Evolutionary conservation across 306 rosid genomes (phyloP).

Genomic region (Carpinus fangiana): DNA sequence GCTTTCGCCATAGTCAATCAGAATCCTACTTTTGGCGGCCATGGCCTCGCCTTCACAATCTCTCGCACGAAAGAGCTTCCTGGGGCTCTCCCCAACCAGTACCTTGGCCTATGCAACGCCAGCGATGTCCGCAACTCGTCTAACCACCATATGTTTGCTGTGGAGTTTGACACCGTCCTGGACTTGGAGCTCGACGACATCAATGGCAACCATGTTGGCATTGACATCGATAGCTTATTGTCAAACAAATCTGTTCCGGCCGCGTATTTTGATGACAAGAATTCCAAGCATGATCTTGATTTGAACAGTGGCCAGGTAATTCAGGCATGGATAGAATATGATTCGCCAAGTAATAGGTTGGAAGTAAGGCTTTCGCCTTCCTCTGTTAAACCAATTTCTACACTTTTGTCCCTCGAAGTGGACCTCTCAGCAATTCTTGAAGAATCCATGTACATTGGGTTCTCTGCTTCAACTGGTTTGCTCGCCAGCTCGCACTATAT

Average conservation of each 20-base stretch:
- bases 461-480: conserved; percentile 39
- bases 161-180: conserved; percentile 35
- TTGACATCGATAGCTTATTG: conserved; percentile 30
- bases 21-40: conserved; percentile 47
- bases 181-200: conserved; percentile 30
- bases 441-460: conserved; percentile 37
- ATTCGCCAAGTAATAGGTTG: conserved; percentile 11
- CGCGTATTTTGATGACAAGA: neutral
- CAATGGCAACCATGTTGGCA: conserved; percentile 41
- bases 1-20: conserved; percentile 43
- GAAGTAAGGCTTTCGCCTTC: conserved; percentile 27
- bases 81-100: conserved; percentile 31
- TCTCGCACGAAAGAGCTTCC: conserved; percentile 30
- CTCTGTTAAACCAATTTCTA: conserved; percentile 22
- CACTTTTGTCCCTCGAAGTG: conserved; percentile 29
- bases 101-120: conserved; percentile 35
- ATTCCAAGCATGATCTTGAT: conserved; percentile 1
- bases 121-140: conserved; percentile 26
- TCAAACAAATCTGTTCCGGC: conserved; percentile 30
- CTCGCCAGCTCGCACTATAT: conserved; percentile 34
- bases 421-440: conserved; percentile 31
- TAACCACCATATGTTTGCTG: conserved; percentile 36
- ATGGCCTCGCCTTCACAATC: conserved; percentile 54
- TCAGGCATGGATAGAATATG: conserved; percentile 39
- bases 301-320: conserved; percentile 24